These are phyloP conservation scores for Coemansia sp. DNA, from an alignment of 192 early-diverging fungal species.

Conservation along the genomic window DNA sequence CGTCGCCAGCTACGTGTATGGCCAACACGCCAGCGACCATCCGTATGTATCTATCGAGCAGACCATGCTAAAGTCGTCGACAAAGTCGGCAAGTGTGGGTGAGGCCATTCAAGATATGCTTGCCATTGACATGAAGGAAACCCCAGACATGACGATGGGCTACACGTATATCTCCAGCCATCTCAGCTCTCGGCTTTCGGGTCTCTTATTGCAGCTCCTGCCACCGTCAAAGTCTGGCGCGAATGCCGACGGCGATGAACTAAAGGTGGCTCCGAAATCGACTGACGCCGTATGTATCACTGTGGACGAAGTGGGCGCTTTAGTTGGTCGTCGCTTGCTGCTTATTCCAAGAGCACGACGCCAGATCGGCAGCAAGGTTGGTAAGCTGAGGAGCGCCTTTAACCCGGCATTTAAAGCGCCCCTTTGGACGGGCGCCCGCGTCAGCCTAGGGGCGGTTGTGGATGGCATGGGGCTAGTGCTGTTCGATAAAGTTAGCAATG, in stretches of 20 bases:
- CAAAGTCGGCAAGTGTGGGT: background rate
- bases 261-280: background rate
- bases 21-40: slow-evolving; percentile 16
- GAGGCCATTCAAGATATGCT: slow-evolving; percentile 25
- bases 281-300: slow-evolving; percentile 19
- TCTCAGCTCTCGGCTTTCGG: slow-evolving; percentile 18
- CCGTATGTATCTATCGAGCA: slow-evolving; percentile 37
- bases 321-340: slow-evolving; percentile 15
- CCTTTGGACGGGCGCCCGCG: background rate
- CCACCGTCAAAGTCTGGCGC: background rate
- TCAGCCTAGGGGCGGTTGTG: slow-evolving; percentile 3
- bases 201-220: slow-evolving; percentile 9
- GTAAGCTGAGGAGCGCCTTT: background rate
- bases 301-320: slow-evolving; percentile 25
- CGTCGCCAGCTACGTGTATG: slow-evolving; percentile 24
- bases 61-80: slow-evolving; percentile 17
- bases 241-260: background rate
- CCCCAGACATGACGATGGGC: slow-evolving; percentile 14
- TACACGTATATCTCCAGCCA: slow-evolving; percentile 14
- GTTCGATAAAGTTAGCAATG: slow-evolving; percentile 6
- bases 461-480: slow-evolving; percentile 23
- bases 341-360: background rate
- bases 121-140: slow-evolving; percentile 28
- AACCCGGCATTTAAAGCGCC: background rate
- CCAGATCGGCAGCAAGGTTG: background rate